Evolutionary conservation across 192 early-diverging fungal genomes (phyloP).

Genomic region (Backusella macrospora): DNA sequence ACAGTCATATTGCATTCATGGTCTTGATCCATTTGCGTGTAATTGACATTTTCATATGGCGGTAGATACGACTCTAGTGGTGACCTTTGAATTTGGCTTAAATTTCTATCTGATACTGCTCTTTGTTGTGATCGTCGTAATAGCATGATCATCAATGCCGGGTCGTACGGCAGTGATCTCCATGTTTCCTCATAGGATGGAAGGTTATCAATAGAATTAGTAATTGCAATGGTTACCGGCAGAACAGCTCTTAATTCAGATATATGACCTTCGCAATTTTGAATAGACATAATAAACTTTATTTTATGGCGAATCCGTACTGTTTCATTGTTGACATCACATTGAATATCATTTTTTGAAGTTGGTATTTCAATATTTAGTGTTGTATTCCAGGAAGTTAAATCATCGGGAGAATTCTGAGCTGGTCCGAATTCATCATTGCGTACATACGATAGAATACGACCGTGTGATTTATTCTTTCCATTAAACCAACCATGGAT

Average conservation of each 20-base stretch:
- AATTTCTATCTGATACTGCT: background rate
- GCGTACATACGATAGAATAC: background rate
- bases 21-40: background rate
- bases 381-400: conserved; percentile 16
- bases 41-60: background rate
- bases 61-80: background rate
- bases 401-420: background rate
- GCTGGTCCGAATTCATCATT: conserved; percentile 11
- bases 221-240: conserved; percentile 32
- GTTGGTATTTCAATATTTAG: conserved; percentile 20
- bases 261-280: conserved; percentile 24
- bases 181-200: conserved; percentile 39
- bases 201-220: conserved; percentile 9
- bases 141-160: conserved; percentile 17
- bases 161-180: conserved; percentile 33
- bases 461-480: conserved; percentile 15
- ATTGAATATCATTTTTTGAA: conserved; percentile 19
- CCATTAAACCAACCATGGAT: conserved; percentile 10
- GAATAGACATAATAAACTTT: conserved; percentile 35
- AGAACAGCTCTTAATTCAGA: conserved; percentile 40
- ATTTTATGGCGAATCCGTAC: conserved; percentile 40
- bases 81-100: background rate
- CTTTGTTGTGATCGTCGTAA: conserved; percentile 4
- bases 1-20: background rate
- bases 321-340: conserved; percentile 34